A percentile compares a stretch with the other conserved stretches of the same genome.
phyloP scores from a whole-genome alignment of 345 rosid species.

The Hirschfeldia incana region DNA sequence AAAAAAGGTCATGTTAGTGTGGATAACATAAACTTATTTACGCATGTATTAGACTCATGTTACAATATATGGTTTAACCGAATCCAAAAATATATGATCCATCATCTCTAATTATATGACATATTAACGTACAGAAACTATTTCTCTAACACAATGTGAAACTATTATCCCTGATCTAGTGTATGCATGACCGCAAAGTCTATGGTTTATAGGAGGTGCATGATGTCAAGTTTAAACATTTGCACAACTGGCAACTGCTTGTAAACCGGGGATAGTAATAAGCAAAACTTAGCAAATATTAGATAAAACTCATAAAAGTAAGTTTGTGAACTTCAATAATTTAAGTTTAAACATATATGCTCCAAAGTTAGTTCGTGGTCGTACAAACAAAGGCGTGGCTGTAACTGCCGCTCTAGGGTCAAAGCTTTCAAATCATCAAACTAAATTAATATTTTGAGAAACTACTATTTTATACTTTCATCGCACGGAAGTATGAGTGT shows the following conservation, averaged over 20 bases:
- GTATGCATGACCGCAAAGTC: neutral
- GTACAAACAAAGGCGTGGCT: slow-evolving; percentile 13
- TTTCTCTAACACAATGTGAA: neutral
- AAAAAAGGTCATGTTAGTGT: neutral
- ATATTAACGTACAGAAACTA: neutral
- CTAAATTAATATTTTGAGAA: neutral
- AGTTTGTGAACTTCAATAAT: neutral
- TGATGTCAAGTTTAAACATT: neutral
- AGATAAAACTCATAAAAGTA: neutral
- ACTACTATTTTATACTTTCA: neutral
- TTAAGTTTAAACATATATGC: neutral
- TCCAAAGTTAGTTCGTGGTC: neutral
- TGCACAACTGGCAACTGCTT: neutral
- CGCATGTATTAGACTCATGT: neutral
- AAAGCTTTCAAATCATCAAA: slow-evolving; percentile 11
- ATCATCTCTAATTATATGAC: neutral
- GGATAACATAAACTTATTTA: neutral
- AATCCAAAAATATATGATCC: neutral
- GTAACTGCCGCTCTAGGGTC: slow-evolving; percentile 19
- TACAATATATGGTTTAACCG: neutral
- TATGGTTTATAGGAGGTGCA: neutral
- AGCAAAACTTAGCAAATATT: neutral
- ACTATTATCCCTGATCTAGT: neutral
- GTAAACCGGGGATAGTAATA: neutral
- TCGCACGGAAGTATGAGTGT: slow-evolving; percentile 14